These are phyloP conservation scores for Potentilla sterilis DNA, from an alignment of 306 rosid species.

Conservation along the genomic window DNA sequence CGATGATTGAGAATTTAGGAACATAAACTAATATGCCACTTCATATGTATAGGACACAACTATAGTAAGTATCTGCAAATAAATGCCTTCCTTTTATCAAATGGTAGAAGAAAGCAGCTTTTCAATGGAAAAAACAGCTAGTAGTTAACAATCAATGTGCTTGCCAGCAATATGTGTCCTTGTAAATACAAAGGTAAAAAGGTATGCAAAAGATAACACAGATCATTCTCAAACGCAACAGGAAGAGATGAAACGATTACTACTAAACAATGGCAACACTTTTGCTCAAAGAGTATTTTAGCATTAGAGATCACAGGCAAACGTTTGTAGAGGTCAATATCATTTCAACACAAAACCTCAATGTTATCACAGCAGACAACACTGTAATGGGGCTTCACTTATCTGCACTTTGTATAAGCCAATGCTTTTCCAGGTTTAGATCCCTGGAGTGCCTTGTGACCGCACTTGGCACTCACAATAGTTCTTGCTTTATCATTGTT, in stretches of 20 bases:
- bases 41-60: neutral
- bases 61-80: neutral
- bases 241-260: conserved; percentile 27
- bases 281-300: conserved; percentile 30
- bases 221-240: conserved; percentile 17
- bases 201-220: conserved; percentile 8
- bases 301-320: conserved; percentile 17
- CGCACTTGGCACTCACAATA: conserved; percentile 22
- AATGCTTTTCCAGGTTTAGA: conserved; percentile 25
- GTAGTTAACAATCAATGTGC: conserved; percentile 14
- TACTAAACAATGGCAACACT: conserved; percentile 22
- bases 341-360: conserved; percentile 30
- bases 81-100: neutral
- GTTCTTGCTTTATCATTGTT: neutral
- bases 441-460: conserved; percentile 27
- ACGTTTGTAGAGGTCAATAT: conserved; percentile 24
- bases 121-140: conserved; percentile 11
- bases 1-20: neutral
- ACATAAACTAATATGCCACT: neutral
- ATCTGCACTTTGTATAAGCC: conserved; percentile 39
- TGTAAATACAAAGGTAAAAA: conserved; percentile 21
- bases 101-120: conserved; percentile 24
- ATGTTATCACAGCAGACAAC: conserved; percentile 28
- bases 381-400: conserved; percentile 30
- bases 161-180: conserved; percentile 15